Conservation (phyloP, 2,329 filamentous ascomycete genomes). For the Trichoderma gracile region DNA sequence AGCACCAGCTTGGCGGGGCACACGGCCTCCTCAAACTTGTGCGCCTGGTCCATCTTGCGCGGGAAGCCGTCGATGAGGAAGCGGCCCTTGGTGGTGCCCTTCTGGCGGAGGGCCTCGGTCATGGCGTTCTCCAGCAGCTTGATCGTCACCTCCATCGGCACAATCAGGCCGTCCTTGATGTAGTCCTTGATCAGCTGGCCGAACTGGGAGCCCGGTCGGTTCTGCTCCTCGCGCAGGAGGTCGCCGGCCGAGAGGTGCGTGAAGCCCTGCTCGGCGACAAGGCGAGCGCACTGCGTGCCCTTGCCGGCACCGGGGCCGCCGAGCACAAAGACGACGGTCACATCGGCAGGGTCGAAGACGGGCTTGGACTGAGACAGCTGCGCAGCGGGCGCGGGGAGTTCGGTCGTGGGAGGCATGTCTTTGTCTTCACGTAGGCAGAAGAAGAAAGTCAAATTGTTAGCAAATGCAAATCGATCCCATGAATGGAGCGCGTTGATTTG, state of each 20-base stretch:
- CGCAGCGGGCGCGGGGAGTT: slow-evolving; percentile 43
- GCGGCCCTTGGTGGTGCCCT: slow-evolving; percentile 56
- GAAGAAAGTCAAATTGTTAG: slow-evolving; percentile 1
- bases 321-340: slow-evolving; percentile 95
- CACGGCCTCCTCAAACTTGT: slow-evolving; percentile 89
- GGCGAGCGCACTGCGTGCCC: slow-evolving; percentile 88
- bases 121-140: slow-evolving; percentile 93
- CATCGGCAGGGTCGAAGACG: slow-evolving; percentile 71
- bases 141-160: slow-evolving; percentile 98
- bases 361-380: slow-evolving; percentile 58
- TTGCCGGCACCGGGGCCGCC: slow-evolving; percentile 95
- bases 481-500: no score
- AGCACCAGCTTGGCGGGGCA: slow-evolving; percentile 82
- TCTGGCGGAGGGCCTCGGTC: slow-evolving; percentile 63
- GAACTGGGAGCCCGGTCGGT: slow-evolving; percentile 81
- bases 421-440: slow-evolving; percentile 33
- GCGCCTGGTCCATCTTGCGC: slow-evolving; percentile 93
- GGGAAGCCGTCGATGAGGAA: slow-evolving; percentile 87
- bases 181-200: slow-evolving; percentile 89
- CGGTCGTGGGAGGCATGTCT: slow-evolving; percentile 45
- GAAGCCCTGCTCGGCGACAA: slow-evolving; percentile 88
- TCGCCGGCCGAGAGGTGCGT: slow-evolving; percentile 92
- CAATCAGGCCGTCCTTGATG: slow-evolving; percentile 93
- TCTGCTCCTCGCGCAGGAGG: slow-evolving; percentile 88
- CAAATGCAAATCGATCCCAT: not conserved